A percentile compares a stretch with the other conserved stretches of the same genome.
Evolutionary conservation across 2,329 filamentous ascomycete genomes (phyloP).

Genomic region (Sclerotinia spermophila): DNA sequence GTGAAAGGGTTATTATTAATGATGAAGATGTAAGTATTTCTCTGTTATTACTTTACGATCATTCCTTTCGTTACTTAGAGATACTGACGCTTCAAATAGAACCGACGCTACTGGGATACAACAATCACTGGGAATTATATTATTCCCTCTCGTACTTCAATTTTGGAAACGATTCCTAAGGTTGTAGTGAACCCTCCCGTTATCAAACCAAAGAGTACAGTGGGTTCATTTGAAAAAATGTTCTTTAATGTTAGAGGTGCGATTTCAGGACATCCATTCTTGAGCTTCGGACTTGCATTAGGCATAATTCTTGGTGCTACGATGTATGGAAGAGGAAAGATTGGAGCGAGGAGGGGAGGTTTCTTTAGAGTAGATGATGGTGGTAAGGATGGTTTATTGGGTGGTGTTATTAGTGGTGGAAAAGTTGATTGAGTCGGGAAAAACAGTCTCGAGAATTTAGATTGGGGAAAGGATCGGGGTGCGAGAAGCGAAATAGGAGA

Average conservation of each 20-base stretch:
- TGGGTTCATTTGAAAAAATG: constrained; percentile 65
- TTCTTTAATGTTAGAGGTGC: constrained; percentile 62
- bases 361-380: constrained; percentile 58
- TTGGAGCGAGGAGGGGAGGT: constrained; percentile 50
- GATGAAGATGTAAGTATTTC: constrained; percentile 80
- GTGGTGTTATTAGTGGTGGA: constrained; percentile 46
- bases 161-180: constrained; percentile 44
- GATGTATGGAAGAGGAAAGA: constrained; percentile 52
- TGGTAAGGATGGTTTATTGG: constrained; percentile 61
- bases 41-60: neutral
- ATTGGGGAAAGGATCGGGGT: neutral
- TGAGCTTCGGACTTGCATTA: constrained; percentile 55
- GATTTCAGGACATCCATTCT: constrained; percentile 56
- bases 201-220: constrained; percentile 75
- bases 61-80: neutral
- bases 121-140: constrained; percentile 89
- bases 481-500: neutral
- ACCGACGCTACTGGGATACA: constrained; percentile 90
- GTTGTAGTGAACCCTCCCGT: constrained; percentile 52
- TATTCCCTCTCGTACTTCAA: constrained; percentile 65
- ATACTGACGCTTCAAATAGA: constrained; percentile 49
- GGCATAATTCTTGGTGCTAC: constrained; percentile 52
- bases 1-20: constrained; percentile 92
- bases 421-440: constrained; percentile 47
- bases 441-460: neutral